These are phyloP conservation scores for Vicia villosa DNA, from an alignment of 306 rosid genomes.

Conservation along the genomic window DNA sequence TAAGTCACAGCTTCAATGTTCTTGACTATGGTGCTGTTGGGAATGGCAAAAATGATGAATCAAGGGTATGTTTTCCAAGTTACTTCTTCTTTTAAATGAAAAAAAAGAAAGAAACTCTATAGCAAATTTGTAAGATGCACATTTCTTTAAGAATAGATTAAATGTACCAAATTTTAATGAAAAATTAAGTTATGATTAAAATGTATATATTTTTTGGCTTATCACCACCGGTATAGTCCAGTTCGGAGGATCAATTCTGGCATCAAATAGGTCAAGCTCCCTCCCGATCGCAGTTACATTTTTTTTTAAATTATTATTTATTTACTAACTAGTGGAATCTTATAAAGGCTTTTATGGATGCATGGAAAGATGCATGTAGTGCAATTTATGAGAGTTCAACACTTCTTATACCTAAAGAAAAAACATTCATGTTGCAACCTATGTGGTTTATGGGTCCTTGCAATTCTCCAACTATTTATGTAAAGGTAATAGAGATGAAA, in stretches of 20 bases:
- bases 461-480: constrained; percentile 32
- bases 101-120: too few species aligned
- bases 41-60: constrained; percentile 14
- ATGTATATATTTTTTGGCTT: too few species aligned
- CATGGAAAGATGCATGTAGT: constrained; percentile 51
- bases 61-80: background rate
- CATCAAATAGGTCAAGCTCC: too few species aligned
- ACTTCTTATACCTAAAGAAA: constrained; percentile 39
- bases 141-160: too few species aligned
- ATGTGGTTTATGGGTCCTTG: constrained; percentile 56
- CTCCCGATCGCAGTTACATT: too few species aligned
- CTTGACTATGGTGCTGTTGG: constrained; percentile 28
- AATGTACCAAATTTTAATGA: background rate
- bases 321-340: background rate
- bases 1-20: constrained; percentile 2
- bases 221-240: too few species aligned
- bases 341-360: constrained; percentile 53
- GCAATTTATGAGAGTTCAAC: constrained; percentile 36
- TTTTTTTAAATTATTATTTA: too few species aligned
- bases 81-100: background rate
- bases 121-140: too few species aligned
- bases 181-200: background rate
- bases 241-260: too few species aligned
- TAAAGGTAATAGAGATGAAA: constrained; percentile 34
- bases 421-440: constrained; percentile 49